phyloP scores from a whole-genome alignment of 164 flowering plant species.

The Santalum album region DNA sequence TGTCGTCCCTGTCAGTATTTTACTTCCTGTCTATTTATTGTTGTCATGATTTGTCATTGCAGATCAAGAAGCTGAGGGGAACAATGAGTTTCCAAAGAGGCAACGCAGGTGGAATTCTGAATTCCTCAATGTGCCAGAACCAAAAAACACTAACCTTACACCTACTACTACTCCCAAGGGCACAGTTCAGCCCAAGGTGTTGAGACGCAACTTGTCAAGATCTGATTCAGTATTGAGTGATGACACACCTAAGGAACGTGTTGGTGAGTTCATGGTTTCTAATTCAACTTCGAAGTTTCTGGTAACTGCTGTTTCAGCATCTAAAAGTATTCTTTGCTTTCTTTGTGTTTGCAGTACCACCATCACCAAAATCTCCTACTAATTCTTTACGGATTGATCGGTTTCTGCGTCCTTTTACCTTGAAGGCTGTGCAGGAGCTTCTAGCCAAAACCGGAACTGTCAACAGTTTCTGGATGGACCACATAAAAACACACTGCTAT shows the following conservation, averaged over 20 bases:
- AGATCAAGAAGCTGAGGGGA: conserved; percentile 5
- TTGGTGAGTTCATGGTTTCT: conserved; percentile 46
- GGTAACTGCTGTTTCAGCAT: background rate
- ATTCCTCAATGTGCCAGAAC: conserved; percentile 3
- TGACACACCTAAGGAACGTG: conserved; percentile 36
- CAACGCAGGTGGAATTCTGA: conserved; percentile 15
- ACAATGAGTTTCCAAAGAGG: conserved; percentile 9
- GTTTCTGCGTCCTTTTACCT: conserved; percentile 87
- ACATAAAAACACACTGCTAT: conserved; percentile 97
- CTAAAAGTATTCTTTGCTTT: background rate
- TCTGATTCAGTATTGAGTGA: background rate
- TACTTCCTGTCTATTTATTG: background rate
- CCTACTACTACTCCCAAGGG: conserved; percentile 5
- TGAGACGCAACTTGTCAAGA: background rate
- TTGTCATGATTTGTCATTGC: background rate
- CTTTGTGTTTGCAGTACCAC: conserved; percentile 56
- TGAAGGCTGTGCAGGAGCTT: conserved; percentile 94
- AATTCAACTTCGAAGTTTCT: background rate
- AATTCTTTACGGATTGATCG: conserved; percentile 79
- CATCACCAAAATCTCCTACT: conserved; percentile 60
- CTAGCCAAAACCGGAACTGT: conserved; percentile 78
- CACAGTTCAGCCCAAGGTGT: background rate
- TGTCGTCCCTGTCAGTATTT: background rate
- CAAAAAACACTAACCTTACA: background rate
- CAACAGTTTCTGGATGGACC: conserved; percentile 93